Conservation (phyloP, 163 green algal species). For the Chloromonas sp. region DNA sequence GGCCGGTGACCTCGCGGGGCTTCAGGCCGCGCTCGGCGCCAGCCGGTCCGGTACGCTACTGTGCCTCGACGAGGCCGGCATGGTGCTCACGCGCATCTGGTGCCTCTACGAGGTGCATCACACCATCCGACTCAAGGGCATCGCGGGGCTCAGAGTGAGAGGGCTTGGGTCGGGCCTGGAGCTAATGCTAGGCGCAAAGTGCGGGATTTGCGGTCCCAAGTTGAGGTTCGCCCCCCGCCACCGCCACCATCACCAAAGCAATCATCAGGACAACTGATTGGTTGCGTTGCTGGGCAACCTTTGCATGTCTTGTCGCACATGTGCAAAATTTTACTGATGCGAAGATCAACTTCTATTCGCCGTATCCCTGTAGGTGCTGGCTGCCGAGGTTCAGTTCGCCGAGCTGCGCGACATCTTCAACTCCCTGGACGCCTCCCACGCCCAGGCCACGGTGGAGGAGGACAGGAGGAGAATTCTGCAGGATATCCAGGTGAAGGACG, state of each 20-base stretch:
- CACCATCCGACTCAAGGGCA: constrained; percentile 9
- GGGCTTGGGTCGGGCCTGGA: not conserved
- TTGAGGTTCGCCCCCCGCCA: no score
- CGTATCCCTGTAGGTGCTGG: not conserved
- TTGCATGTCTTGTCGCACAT: no score
- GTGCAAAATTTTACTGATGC: no score
- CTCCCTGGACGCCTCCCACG: constrained; percentile 10
- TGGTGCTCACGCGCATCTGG: constrained; percentile 20
- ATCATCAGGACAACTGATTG: no score
- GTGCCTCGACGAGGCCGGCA: constrained; percentile 16
- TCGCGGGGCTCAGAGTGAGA: constrained; percentile 12
- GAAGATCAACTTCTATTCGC: no score
- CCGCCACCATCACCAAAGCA: no score
- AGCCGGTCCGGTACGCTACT: constrained; percentile 6
- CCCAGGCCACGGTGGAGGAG: constrained; percentile 13
- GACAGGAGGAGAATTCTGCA: constrained; percentile 13
- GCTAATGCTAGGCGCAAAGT: no score
- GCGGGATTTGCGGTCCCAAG: no score
- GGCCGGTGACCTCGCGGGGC: constrained; percentile 13
- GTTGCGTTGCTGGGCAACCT: no score
- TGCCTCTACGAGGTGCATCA: constrained; percentile 23
- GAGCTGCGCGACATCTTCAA: constrained; percentile 14
- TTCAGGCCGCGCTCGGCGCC: not conserved
- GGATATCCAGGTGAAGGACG: constrained; percentile 3
- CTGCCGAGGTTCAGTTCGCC: constrained; percentile 10